Conservation (phyloP, 441 rosid species). For the Pelargonium citronellum region DNA sequence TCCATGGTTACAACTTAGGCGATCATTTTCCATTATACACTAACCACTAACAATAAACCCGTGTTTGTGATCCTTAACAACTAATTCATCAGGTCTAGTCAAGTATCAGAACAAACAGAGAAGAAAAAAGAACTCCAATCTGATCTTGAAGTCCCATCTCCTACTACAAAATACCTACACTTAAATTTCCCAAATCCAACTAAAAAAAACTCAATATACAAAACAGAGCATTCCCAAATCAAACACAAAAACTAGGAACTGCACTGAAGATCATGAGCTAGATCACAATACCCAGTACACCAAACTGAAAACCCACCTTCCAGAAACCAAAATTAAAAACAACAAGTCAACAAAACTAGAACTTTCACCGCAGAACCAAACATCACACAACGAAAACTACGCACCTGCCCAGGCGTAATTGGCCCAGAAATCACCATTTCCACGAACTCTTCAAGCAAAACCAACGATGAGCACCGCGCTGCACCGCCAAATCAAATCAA, state of each 20-base stretch:
- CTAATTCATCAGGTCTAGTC: too few species aligned
- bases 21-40: too few species aligned
- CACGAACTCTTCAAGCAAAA: slow-evolving; percentile 7
- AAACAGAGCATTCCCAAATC: slow-evolving; percentile 1
- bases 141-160: neutral
- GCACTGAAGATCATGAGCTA: neutral
- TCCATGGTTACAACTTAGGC: too few species aligned
- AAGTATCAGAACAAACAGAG: too few species aligned
- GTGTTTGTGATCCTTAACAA: too few species aligned
- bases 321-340: neutral
- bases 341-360: neutral
- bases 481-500: neutral
- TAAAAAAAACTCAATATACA: neutral
- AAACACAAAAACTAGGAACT: neutral
- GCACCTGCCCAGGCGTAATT: slow-evolving; percentile 88
- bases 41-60: too few species aligned
- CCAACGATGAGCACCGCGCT: neutral
- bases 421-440: slow-evolving; percentile 54
- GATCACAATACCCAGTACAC: neutral
- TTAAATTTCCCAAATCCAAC: neutral
- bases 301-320: neutral
- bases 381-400: neutral
- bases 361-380: too few species aligned
- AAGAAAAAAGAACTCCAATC: too few species aligned
- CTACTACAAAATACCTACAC: neutral